Evolutionary conservation across 805 yeast genomes (phyloP), one percentile per base, ranked within the genome.

Genomic region (Debaryomyces hansenii): DNA sequence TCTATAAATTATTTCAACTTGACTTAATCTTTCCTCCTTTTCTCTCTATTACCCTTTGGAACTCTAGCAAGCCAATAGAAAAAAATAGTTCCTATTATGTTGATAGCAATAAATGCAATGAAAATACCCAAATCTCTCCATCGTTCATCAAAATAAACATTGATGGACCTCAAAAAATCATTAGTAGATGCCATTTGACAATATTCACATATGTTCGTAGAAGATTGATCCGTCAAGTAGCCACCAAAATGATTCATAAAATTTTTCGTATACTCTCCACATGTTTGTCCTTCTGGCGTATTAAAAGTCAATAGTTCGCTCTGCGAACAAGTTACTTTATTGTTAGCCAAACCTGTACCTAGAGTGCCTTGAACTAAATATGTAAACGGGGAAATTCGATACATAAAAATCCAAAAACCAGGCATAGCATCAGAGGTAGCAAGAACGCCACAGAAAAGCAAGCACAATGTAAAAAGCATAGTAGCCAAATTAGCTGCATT

Each of bases 391-490:
- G 62, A 65, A 37, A 51, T 52, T 44, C 69, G 51, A 62, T 67
- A 67, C 67, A 67, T 64, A 53, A 67, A 67, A 35, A 63, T 57
- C 72, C 72, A 84, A 74, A 87, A 87, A n/a, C 89, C 82, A 27
- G 87, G 87, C 70, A 69, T 49, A 28, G 64, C 69, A 15, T 70
- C 59, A 37, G 82, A 78, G 20, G 79, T 70, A n/a, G 79, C 82
- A 69, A 87, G 69, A 37, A 85, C 88, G 75, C 96, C 96, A 75
- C 90, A 85, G 79, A 87, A 85, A 45, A 78, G 77, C 67, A 87
- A 69, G 33, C 81, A 70, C 73, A 84, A 66, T 2, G 86, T 80
- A 64, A 82, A 84, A 50, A 83, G 58, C 55, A 85, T 57, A 33
- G 78, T 69, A 1, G 80, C 77, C 46, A 82, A 49, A 54, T 83